A percentile compares a stretch with the other conserved stretches of the same genome.
phyloP scores from a whole-genome alignment of 2,329 filamentous ascomycete genomes.

The Colletotrichum aenigma region DNA sequence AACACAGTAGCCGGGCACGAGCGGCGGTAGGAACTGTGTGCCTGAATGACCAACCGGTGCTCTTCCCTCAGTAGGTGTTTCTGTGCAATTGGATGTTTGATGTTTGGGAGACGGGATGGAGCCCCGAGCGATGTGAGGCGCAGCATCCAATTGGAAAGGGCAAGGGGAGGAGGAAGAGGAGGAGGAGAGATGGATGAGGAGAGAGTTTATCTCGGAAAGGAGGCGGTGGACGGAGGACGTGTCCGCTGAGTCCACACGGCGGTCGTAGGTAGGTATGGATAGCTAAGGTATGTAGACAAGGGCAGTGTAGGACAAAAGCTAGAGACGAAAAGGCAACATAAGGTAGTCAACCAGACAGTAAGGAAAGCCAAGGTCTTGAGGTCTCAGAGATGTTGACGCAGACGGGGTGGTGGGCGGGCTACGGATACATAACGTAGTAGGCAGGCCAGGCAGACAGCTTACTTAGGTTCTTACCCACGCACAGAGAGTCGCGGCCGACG shows the following conservation, averaged over 20 bases:
- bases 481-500: background rate
- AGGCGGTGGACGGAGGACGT: background rate
- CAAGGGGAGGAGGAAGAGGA: background rate
- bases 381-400: background rate
- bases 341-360: background rate
- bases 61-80: background rate
- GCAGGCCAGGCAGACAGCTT: background rate
- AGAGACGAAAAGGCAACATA: background rate
- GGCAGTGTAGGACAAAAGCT: background rate
- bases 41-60: background rate
- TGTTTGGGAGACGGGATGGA: conserved; percentile 14
- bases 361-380: background rate
- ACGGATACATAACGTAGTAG: background rate
- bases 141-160: background rate
- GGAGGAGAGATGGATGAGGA: background rate
- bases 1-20: background rate
- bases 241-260: background rate
- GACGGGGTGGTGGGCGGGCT: background rate
- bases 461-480: background rate
- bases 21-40: background rate
- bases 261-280: background rate
- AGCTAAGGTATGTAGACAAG: background rate
- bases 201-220: background rate
- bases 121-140: conserved; percentile 15
- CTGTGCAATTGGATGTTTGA: background rate